Evolutionary conservation across 257 asterid species (phyloP).

Genomic region (Ajuga chamaepitys): DNA sequence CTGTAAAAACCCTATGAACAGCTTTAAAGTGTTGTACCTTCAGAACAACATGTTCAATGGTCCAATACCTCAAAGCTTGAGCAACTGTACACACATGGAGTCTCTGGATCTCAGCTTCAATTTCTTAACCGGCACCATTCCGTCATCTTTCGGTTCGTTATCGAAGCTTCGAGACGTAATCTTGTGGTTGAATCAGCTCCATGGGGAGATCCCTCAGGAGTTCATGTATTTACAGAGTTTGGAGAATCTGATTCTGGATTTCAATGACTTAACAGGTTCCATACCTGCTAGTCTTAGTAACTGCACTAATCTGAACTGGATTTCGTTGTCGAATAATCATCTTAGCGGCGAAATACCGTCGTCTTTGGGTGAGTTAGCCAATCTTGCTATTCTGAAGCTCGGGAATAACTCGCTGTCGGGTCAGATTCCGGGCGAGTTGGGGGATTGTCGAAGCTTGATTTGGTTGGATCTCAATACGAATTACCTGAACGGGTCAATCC

Average conservation of each 20-base stretch:
- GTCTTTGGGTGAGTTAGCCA: constrained; percentile 48
- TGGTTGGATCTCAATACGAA: constrained; percentile 92
- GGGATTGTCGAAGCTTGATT: constrained; percentile 78
- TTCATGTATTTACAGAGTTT: constrained; percentile 48
- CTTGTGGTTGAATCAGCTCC: constrained; percentile 70
- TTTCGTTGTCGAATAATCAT: constrained; percentile 74
- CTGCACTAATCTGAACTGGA: constrained; percentile 77
- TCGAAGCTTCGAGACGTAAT: constrained; percentile 56
- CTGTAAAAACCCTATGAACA: constrained; percentile 49
- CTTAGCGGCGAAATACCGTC: constrained; percentile 72
- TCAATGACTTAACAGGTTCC: constrained; percentile 63
- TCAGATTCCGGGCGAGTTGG: constrained; percentile 67
- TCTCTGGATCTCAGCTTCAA: constrained; percentile 95
- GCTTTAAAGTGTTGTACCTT: constrained; percentile 58
- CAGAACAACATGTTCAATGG: constrained; percentile 76
- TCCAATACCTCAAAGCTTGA: constrained; percentile 53
- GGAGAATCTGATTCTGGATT: constrained; percentile 91
- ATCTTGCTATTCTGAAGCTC: constrained; percentile 79
- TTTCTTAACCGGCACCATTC: constrained; percentile 51
- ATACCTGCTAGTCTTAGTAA: constrained; percentile 77
- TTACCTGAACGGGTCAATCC: constrained; percentile 62
- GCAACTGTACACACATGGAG: constrained; percentile 67
- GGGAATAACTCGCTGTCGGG: constrained; percentile 79
- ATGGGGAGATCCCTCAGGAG: constrained; percentile 81
- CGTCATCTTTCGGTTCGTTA: constrained; percentile 60